Base-by-base conservation (phyloP, 2,329 filamentous ascomycete species). In the Sporothrix luriei region DNA sequence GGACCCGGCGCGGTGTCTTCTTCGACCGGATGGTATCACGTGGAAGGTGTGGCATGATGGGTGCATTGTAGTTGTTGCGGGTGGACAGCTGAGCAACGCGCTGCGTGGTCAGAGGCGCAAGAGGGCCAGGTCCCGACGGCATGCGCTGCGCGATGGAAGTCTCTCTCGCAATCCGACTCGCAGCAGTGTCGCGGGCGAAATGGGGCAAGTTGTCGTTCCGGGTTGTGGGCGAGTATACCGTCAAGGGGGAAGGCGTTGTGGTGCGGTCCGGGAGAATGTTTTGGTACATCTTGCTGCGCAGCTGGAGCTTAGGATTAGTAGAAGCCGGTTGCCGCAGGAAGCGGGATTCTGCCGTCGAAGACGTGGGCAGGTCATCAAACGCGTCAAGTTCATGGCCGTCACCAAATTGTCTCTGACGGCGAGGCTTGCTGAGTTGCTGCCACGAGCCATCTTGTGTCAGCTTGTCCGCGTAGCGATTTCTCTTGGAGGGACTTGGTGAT, bases 291-390 rank as follows among this genome's bases (percentile, higher is more conserved):
- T 84, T 88, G 75, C 83, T 87, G 68, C 87, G 83, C 46, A 87
- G 76, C 52, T 82, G 80, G 48, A 87, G 85, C 78, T 90, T 93
- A 33, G 90, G 87, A 57, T 90, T 89, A 68, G 87, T 85, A 61
- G 86, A 88, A 51, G 90, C 83, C 3, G 95, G 94, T 75, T 91
- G 88, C 78, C 94, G 96, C 72, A 93, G 84, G 76, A 88, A 99
- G 75, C 88, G 91, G 72, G 89, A 93, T 79, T 99, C 95, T 16
- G 88, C 86, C 71, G 90, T 88, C 14, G 86, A 88, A 19, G 94
- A 97, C 0, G 94, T 98, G 1, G 94, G 94, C 69, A 99, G 82
- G 79, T 99, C 95, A 77, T 99, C 95, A 77, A 99, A 98, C 2
- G 87, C 89, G 74, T 98, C 94, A 46, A 99, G 84, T 79, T 99